Evolutionary conservation across 495 filamentous ascomycete genomes (phyloP), one percentile per base, ranked within the genome.

Genomic region (Poronia punctata): DNA sequence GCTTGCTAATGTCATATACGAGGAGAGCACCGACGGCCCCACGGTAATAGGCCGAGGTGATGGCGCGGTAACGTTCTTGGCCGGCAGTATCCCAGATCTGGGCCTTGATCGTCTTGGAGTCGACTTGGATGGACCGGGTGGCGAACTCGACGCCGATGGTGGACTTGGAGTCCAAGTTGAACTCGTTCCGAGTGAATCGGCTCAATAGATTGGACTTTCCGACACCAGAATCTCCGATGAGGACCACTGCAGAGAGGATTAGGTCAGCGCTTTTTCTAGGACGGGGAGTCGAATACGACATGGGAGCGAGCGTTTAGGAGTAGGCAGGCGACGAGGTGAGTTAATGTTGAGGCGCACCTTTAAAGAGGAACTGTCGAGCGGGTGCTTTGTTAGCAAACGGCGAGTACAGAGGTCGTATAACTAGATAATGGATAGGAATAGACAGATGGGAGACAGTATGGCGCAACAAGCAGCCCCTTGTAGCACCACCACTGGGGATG

Each of bases 71-170:
- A 57, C 93, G 81, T 69, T 99, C 93, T 70, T 99, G 93, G 56
- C 93, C 93, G 38, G 93, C 93, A 40, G 93, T 99, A 73, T 99
- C 93, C 93, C 93, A 99, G 61, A 99, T 99, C 74, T 99, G 92
- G 55, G 92, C 92, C 76, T 99, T 99, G 82, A 99, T 99, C 52
- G 92, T 99, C 77, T 99, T 99, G 54, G 84, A 80, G 69, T 99
- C 93, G 57, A 99, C 93, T 67, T 97, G 92, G 68, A 99, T 97
- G 47, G 88, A 95, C 39, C 92, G 83, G 45, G 92, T 99, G 50
- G 92, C 92, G 64, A 99, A 99, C 71, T 99, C 92, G 54, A 99
- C 92, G 58, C 92, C 92, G 73, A 99, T 99, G 48, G 92, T 99
- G 40, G 93, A 97, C 80, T 99, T 99, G 63, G 90, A 96, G 68